Evolutionary conservation across 441 rosid genomes (phyloP).

Genomic region (Eutrema salsugineum): DNA sequence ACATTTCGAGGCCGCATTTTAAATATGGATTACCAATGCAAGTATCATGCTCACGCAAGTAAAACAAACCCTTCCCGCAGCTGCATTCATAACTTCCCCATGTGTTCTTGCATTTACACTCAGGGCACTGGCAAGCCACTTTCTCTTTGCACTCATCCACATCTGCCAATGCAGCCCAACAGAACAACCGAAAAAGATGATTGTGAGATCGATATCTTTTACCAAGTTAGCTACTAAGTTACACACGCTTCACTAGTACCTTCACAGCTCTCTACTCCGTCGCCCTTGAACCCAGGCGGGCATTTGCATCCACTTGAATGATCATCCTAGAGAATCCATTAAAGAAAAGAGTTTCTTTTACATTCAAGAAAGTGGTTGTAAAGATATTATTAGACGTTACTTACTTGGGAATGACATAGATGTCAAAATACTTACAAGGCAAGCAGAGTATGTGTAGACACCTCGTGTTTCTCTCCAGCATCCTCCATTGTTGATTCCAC

Average conservation of each 20-base stretch:
- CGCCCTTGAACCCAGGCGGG: background rate
- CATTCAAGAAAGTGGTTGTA: background rate
- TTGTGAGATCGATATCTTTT: background rate
- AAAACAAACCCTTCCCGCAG: background rate
- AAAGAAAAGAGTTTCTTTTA: background rate
- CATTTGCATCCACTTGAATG: slow-evolving; percentile 12
- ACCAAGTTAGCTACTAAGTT: background rate
- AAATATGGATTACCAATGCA: background rate
- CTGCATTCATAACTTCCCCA: slow-evolving; percentile 12
- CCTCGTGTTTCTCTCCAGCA: slow-evolving; percentile 76
- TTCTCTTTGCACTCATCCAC: slow-evolving; percentile 11
- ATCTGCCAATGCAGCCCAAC: slow-evolving; percentile 4
- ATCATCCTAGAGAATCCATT: background rate
- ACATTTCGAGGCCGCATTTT: background rate
- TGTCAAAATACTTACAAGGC: slow-evolving; percentile 47
- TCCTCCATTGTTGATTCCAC: slow-evolving; percentile 86
- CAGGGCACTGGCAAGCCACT: background rate
- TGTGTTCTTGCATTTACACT: slow-evolving; percentile 6
- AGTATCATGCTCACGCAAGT: slow-evolving; percentile 7
- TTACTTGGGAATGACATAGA: background rate
- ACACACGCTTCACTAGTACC: background rate
- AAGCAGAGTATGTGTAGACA: slow-evolving; percentile 71
- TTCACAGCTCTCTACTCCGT: background rate
- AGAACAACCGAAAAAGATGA: background rate
- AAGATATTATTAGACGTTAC: background rate